Evolutionary conservation across 345 rosid genomes (phyloP), one percentile per base, ranked within the genome.

Genomic region (Sonneratia caseolaris): DNA sequence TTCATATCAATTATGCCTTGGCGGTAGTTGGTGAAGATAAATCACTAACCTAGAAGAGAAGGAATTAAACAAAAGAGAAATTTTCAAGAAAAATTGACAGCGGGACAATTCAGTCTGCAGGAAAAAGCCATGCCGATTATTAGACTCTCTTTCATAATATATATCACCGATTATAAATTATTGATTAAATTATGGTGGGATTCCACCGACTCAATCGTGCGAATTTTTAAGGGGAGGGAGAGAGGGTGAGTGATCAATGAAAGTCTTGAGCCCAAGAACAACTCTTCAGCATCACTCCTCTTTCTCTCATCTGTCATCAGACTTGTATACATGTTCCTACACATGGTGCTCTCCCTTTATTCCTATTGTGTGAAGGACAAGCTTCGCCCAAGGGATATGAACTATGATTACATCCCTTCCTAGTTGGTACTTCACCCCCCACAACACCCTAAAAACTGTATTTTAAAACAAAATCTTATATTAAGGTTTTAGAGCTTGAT

Each of bases 311-410:
- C 22, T 27, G 32, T 27, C 32, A 27, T 27, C 32, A 8, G 2
- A 14, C 59, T 18, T 5, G 7, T 55, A 16, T 21, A 55, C 3
- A 18, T 6, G 59, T 55, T 55, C 21, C 59, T 55, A 55, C 59
- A 55, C 59, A 47, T 40, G 43, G 43, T 47, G 59, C 4, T 68
- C 49, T 69, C 66, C 76, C 64, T 69, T 57, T 72, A 27, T 56
- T 24, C 42, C 1, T 7, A 71, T 79, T 81, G 76, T 81, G 86
- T 86, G 80, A 81, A 81, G 72, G 75, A 74, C 74, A 86, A 84
- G 85, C 78, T 81, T 83, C 82, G 77, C 77, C 76, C 38, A 22
- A 65, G 78, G 84, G 80, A 64, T 81, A 78, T 55, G 66, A 48
- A 66, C 81, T 22, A 84, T 86, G 78, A 86, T 86, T 82, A 83